These are phyloP conservation scores for Leishmania amazonensis DNA, from an alignment of 208 protist species.

Conservation along the genomic window DNA sequence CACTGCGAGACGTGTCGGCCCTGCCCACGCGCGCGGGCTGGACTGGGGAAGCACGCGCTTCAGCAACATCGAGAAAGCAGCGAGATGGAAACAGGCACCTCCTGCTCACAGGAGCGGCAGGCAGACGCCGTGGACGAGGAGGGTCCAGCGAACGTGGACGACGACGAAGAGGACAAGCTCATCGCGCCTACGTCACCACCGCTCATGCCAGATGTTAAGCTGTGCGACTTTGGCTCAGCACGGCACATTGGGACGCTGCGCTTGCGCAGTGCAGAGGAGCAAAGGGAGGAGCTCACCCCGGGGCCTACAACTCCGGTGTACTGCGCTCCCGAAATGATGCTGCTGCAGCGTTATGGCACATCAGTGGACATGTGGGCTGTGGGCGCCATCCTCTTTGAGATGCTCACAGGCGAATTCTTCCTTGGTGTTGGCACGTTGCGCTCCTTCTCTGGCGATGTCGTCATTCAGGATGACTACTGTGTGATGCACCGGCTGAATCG, in stretches of 20 bases:
- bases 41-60: background rate
- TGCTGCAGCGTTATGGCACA: constrained; percentile 61
- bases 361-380: constrained; percentile 92
- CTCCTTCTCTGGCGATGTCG: constrained; percentile 68
- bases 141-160: background rate
- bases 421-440: constrained; percentile 95
- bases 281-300: constrained; percentile 33
- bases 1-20: constrained; percentile 24
- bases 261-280: constrained; percentile 97
- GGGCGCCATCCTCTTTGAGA: constrained; percentile 90
- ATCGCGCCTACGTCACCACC: background rate
- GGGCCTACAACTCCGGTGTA: constrained; percentile 96
- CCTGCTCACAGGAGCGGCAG: background rate
- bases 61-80: background rate
- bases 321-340: constrained; percentile 89
- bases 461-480: constrained; percentile 52
- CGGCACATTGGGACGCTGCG: constrained; percentile 86
- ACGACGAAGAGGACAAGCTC: background rate
- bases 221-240: constrained; percentile 85
- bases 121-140: background rate
- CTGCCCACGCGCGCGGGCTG: background rate
- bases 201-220: constrained; percentile 53
- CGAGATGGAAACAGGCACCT: background rate
- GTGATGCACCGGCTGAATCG: constrained; percentile 94
- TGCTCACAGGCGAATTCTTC: constrained; percentile 86